Evolutionary conservation across 805 yeast genomes (phyloP).

Genomic region (Saccharomycopsis sp.): DNA sequence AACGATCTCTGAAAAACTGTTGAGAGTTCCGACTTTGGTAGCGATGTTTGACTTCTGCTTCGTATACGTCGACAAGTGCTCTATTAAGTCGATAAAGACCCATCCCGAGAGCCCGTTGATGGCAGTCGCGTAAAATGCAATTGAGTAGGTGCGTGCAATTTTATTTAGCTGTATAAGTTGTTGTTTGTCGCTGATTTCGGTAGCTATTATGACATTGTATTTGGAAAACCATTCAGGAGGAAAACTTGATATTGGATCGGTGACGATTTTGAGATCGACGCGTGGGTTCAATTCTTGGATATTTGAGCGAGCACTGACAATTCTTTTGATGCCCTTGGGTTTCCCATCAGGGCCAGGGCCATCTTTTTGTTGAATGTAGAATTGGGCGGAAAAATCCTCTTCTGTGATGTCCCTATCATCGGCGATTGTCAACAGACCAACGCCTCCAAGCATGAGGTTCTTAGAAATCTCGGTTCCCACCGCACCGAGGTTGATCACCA

Average conservation of each 20-base stretch:
- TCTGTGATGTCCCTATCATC: slow-evolving; percentile 51
- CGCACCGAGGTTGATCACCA: slow-evolving; percentile 68
- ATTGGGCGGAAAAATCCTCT: slow-evolving; percentile 67
- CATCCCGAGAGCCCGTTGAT: slow-evolving; percentile 79
- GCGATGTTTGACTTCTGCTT: slow-evolving; percentile 42
- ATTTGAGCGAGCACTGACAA: slow-evolving; percentile 46
- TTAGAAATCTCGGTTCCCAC: slow-evolving; percentile 78
- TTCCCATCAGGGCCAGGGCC: too few relatives aligned
- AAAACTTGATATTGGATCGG: slow-evolving; percentile 21
- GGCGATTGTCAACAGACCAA: slow-evolving; percentile 67
- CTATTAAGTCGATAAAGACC: slow-evolving; percentile 69
- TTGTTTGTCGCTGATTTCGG: slow-evolving; percentile 44
- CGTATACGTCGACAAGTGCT: slow-evolving; percentile 50
- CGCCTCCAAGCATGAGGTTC: slow-evolving; percentile 81
- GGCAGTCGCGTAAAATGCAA: slow-evolving; percentile 64
- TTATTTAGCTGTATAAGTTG: slow-evolving; percentile 45
- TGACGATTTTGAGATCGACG: slow-evolving; percentile 49
- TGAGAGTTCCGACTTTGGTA: slow-evolving; percentile 42
- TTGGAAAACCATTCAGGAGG: slow-evolving; percentile 35
- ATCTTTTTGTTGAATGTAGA: slow-evolving; percentile 52
- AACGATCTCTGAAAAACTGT: slow-evolving; percentile 17
- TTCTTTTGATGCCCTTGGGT: slow-evolving; percentile 29
- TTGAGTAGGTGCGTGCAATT: slow-evolving; percentile 45
- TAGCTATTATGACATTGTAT: slow-evolving; percentile 70
- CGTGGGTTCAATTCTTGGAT: slow-evolving; percentile 75